Conservation (phyloP, 176 grass and related monocot species). For the Phyllostachys edulis region DNA sequence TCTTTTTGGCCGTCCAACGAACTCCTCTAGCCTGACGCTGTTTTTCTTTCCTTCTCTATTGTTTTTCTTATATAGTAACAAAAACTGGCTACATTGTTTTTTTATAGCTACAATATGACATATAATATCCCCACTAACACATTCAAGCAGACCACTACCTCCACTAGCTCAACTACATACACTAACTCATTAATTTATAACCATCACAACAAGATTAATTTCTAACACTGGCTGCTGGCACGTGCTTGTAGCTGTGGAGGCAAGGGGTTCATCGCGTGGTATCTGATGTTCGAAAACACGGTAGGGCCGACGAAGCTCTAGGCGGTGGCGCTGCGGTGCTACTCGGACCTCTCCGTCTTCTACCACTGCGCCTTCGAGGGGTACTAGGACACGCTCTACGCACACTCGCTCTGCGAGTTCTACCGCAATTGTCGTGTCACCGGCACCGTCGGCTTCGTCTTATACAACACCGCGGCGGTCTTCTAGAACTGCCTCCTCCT, state of each 20-base stretch:
- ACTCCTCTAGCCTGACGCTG: too few species aligned
- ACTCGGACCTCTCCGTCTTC: conserved; percentile 82
- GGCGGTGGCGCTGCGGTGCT: conserved; percentile 74
- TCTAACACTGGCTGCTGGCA: too few species aligned
- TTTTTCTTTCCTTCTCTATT: too few species aligned
- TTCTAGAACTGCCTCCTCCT: conserved; percentile 62
- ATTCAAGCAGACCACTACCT: too few species aligned
- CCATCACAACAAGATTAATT: too few species aligned
- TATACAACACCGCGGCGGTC: conserved; percentile 77
- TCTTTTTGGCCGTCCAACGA: too few species aligned
- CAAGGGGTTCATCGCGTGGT: conserved; percentile 67
- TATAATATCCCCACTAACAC: too few species aligned
- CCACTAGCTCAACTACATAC: too few species aligned
- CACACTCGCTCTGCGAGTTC: conserved; percentile 84
- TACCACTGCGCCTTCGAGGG: conserved; percentile 77
- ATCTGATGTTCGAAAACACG: conserved; percentile 81
- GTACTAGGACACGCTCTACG: conserved; percentile 93
- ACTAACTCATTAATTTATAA: too few species aligned
- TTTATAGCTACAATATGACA: too few species aligned
- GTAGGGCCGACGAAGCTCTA: conserved; percentile 70
- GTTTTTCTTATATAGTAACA: too few species aligned
- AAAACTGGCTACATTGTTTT: too few species aligned
- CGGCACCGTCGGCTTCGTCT: conserved; percentile 90
- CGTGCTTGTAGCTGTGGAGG: conserved; percentile 47
- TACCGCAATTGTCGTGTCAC: conserved; percentile 66